These are phyloP conservation scores for Sambucus nigra DNA, from an alignment of 129 eudicot species.

Conservation along the genomic window DNA sequence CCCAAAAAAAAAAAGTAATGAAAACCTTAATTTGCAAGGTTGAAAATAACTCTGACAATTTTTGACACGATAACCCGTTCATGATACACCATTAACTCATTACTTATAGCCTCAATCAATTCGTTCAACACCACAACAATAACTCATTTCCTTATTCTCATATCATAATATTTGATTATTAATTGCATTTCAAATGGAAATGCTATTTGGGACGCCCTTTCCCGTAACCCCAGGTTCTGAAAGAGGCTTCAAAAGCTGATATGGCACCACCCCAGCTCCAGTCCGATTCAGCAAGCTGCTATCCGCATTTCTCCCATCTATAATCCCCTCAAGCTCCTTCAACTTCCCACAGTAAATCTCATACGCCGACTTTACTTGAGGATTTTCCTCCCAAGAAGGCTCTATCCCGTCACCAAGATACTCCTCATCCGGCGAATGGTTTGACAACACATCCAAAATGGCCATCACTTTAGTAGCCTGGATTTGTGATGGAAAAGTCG, in stretches of 20 bases:
- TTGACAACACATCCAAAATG: background rate
- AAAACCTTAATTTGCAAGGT: no score
- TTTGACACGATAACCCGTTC: no score
- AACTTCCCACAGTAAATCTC: background rate
- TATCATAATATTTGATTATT: background rate
- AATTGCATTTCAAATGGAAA: slow-evolving; percentile 6
- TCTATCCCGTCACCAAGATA: background rate
- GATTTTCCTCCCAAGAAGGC: background rate
- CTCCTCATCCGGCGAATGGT: background rate
- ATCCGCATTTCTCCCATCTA: slow-evolving; percentile 15
- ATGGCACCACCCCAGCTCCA: slow-evolving; percentile 25
- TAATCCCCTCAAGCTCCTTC: slow-evolving; percentile 2
- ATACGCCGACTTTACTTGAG: background rate
- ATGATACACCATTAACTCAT: background rate
- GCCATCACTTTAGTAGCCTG: background rate
- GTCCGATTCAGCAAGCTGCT: slow-evolving; percentile 3
- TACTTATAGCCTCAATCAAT: background rate
- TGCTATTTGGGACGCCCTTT: slow-evolving; percentile 20
- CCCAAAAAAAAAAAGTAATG: no score
- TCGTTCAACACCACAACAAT: no score
- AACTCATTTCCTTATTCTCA: background rate
- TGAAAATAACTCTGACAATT: no score
- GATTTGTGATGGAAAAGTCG: background rate
- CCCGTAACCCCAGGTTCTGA: slow-evolving; percentile 15
- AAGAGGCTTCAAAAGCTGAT: slow-evolving; percentile 15